Conservation (phyloP, 768 basidiomycete genomes). For the Amanita exitialis region DNA sequence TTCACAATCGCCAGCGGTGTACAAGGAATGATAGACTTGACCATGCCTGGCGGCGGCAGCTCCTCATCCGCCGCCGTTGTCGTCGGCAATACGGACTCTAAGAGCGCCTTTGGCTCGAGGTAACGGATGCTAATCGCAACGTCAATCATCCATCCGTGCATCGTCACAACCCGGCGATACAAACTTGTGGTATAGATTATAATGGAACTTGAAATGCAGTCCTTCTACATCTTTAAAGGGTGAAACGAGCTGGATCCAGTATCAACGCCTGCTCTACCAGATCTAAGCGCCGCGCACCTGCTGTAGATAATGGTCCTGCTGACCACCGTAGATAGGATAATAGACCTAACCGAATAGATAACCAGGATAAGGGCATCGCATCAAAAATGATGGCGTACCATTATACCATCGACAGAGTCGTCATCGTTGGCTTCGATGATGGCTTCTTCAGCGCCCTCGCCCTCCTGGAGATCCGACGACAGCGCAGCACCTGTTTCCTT, state of each 20-base stretch:
- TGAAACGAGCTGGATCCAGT: slow-evolving; percentile 62
- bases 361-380: not conserved
- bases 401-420: slow-evolving; percentile 77
- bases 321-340: slow-evolving; percentile 90
- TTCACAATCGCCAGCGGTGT: slow-evolving; percentile 97
- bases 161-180: not conserved
- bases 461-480: slow-evolving; percentile 49
- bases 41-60: slow-evolving; percentile 69
- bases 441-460: slow-evolving; percentile 91
- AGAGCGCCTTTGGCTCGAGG: slow-evolving; percentile 68
- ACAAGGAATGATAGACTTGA: slow-evolving; percentile 96
- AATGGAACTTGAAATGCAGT: slow-evolving; percentile 91
- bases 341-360: slow-evolving; percentile 54
- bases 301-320: slow-evolving; percentile 95
- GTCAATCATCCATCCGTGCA: slow-evolving; percentile 3
- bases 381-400: slow-evolving; percentile 46
- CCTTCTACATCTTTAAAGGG: slow-evolving; percentile 98
- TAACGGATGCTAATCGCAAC: slow-evolving; percentile 60
- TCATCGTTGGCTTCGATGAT: slow-evolving; percentile 95
- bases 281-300: slow-evolving; percentile 40
- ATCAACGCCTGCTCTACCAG: not conserved
- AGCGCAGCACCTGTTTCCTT: slow-evolving; percentile 58
- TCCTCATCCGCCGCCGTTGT: slow-evolving; percentile 35
- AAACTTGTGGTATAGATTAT: slow-evolving; percentile 94
- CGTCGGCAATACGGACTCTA: slow-evolving; percentile 33